Evolutionary conservation across 1,284 basidiomycete genomes (phyloP).

Genomic region (Cryptococcus neoformans): DNA sequence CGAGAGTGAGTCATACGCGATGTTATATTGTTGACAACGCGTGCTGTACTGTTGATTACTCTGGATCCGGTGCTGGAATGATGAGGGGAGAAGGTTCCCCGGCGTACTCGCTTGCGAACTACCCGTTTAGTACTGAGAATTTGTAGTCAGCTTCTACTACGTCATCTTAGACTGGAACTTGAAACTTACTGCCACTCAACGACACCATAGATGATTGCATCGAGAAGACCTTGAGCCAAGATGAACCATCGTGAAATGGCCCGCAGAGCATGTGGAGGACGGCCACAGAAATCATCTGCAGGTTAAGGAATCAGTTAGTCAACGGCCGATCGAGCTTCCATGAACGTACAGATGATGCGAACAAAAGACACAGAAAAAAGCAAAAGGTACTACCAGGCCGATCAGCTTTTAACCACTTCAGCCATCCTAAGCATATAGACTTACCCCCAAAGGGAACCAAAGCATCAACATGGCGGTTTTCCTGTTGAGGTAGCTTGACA

Average conservation of each 20-base stretch:
- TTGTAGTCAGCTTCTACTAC: not conserved
- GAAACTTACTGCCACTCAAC: conserved; percentile 48
- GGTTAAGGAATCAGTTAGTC: not conserved
- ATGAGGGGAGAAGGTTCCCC: conserved; percentile 12
- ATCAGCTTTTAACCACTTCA: not conserved
- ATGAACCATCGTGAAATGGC: conserved; percentile 50
- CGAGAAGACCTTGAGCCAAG: conserved; percentile 47
- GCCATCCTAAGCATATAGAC: conserved; percentile 10
- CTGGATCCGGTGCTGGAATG: not conserved
- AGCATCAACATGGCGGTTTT: conserved; percentile 50
- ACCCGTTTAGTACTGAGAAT: conserved; percentile 16
- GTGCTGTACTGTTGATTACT: not conserved
- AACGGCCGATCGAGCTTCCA: not conserved
- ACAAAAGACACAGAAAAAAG: conserved; percentile 49
- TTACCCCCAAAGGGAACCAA: conserved; percentile 48
- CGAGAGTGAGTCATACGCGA: not conserved
- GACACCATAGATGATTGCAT: conserved; percentile 49
- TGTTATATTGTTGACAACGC: not conserved
- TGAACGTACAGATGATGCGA: not conserved
- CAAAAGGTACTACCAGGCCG: conserved; percentile 31
- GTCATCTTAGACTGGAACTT: not conserved
- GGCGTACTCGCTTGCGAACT: conserved; percentile 12
- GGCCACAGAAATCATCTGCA: conserved; percentile 39
- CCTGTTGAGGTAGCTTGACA: conserved; percentile 49
- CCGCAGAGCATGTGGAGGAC: conserved; percentile 34